Evolutionary conservation across 495 filamentous ascomycete genomes (phyloP), one percentile per base, ranked within the genome.

Genomic region (Lasiosphaeriaceae sp.): DNA sequence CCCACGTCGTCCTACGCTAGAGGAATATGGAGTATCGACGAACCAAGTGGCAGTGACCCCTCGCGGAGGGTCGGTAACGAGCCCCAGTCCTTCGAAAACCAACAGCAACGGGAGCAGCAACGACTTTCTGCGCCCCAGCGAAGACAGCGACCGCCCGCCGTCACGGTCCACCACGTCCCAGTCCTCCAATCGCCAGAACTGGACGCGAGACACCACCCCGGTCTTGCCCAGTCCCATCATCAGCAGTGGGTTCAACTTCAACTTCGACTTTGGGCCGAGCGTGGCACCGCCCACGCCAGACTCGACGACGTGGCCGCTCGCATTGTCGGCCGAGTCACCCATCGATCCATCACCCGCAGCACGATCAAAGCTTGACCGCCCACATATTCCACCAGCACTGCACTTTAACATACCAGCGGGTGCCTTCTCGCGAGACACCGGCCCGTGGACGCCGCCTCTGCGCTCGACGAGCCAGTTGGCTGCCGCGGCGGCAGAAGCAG

Each of bases 341-440:
- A 24, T 39, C 16, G 26, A 19, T 34, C 1, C 26, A 39, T 11
- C 53, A 44, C 0, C 50, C 44, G 39, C 43, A 22, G 17, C 58
- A 2, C 8, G 29, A 16, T 29, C 59, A 11, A 56, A 49, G 24
- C 59, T 60, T 23, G 50, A 55, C 50, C 54, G 62, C 20, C 26
- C 67, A 19, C 39, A 64, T 45, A 56, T 59, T n/a, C 63, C 66
- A 11, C 58, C 68, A 0, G 56, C 58, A 12, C 62, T 67, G 22
- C 61, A 56, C 14, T 66, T 67, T 46, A 64, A 68, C 59, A 70
- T 68, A 44, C 64, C 59, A 11, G 45, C 65, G 5, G 61, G 66
- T 37, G 65, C 60, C 1, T 65, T 61, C 29, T 66, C 67, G 22
- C 62, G 65, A 20, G 67, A 68, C 37, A 57, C 31, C 5, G 66